Percentiles rank a stretch among this genome's conserved stretches.
Evolutionary conservation across 768 basidiomycete species (phyloP).

Genomic region (Collybia nuda): DNA sequence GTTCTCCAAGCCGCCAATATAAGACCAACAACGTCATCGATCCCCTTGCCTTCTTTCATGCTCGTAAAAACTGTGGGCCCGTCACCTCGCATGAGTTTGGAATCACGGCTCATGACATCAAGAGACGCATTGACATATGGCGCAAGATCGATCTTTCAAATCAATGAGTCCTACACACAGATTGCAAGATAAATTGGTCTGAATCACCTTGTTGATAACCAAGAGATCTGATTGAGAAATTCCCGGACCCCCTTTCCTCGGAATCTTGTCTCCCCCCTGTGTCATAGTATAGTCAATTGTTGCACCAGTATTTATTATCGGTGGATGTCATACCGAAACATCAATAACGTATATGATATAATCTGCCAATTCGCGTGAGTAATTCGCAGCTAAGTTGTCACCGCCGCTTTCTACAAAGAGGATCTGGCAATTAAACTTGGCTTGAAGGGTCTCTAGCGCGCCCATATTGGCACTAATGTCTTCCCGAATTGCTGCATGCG

Average conservation of each 20-base stretch:
- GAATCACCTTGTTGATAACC: slow-evolving; percentile 93
- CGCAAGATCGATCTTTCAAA: slow-evolving; percentile 82
- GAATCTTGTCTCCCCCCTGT: slow-evolving; percentile 97
- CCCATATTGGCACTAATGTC: slow-evolving; percentile 98
- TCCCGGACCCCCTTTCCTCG: slow-evolving; percentile 96
- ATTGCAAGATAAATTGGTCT: slow-evolving; percentile 1
- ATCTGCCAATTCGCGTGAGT: slow-evolving; percentile 94
- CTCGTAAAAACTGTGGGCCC: slow-evolving; percentile 93
- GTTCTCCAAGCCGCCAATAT: slow-evolving; percentile 88
- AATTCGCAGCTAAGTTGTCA: slow-evolving; percentile 96
- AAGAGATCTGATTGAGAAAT: slow-evolving; percentile 95
- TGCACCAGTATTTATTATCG: background rate
- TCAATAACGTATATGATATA: slow-evolving; percentile 96
- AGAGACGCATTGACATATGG: slow-evolving; percentile 91
- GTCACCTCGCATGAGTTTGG: slow-evolving; percentile 90
- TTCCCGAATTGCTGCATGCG: slow-evolving; percentile 97
- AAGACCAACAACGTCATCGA: slow-evolving; percentile 79
- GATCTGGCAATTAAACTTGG: slow-evolving; percentile 85
- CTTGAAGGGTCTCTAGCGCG: slow-evolving; percentile 91
- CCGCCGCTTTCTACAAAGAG: slow-evolving; percentile 96
- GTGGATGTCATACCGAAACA: slow-evolving; percentile 56
- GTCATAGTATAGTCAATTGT: background rate
- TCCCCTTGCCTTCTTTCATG: slow-evolving; percentile 74
- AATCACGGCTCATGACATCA: slow-evolving; percentile 91
- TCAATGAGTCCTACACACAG: too few species aligned